Conservation (phyloP, 768 basidiomycete species). For the Kwoniella sp. region DNA sequence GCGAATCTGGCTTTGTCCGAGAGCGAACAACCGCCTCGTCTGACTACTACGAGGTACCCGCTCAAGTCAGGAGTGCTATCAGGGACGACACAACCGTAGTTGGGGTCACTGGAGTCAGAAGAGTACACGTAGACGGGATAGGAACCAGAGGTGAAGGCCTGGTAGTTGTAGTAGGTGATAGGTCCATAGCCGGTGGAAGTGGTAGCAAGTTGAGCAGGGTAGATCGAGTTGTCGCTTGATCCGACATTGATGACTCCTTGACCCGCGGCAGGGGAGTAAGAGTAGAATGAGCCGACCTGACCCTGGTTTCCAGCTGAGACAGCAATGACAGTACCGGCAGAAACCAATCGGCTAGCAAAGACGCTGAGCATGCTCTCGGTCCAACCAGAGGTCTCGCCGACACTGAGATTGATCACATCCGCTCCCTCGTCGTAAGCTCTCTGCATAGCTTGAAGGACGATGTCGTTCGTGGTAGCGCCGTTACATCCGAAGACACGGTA, state of each 20-base stretch:
- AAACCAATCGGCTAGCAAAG: conserved; percentile 65
- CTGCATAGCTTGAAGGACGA: conserved; percentile 61
- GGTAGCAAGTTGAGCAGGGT: conserved; percentile 64
- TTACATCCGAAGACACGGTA: conserved; percentile 66
- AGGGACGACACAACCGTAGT: conserved; percentile 68
- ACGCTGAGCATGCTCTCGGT: conserved; percentile 63
- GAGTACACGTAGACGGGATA: conserved; percentile 65
- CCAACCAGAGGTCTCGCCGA: conserved; percentile 68
- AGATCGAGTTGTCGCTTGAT: conserved; percentile 58
- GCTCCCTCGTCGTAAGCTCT: conserved; percentile 59
- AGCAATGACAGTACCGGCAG: conserved; percentile 65
- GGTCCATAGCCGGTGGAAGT: conserved; percentile 59
- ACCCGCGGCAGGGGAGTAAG: conserved; percentile 61
- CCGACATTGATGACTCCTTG: conserved; percentile 63
- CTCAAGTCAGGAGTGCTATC: conserved; percentile 63
- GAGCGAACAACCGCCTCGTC: conserved; percentile 65
- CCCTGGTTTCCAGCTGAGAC: conserved; percentile 68
- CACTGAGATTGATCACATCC: conserved; percentile 69
- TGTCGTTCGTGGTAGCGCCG: conserved; percentile 58
- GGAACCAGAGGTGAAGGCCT: conserved; percentile 60
- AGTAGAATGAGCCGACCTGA: conserved; percentile 66
- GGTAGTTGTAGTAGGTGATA: conserved; percentile 61
- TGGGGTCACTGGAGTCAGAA: conserved; percentile 62
- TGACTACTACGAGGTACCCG: conserved; percentile 62
- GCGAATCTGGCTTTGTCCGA: conserved; percentile 58